phyloP scores from a whole-genome alignment of 2,329 filamentous ascomycete genomes.

The Talaromyces sp. region DNA sequence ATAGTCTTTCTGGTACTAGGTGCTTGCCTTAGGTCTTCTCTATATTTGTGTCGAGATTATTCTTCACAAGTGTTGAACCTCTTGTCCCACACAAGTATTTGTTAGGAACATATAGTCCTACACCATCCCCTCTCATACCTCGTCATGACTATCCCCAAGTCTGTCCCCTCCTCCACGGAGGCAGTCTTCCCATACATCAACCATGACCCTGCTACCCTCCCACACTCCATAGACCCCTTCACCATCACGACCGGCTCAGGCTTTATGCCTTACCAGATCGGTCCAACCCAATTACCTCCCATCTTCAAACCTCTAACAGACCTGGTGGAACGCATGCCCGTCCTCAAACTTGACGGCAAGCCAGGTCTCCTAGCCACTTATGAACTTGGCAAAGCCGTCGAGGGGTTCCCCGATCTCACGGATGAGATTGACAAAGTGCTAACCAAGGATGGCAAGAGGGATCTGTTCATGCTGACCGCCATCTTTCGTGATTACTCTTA shows the following conservation, averaged over 20 bases:
- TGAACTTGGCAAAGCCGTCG: constrained; percentile 68
- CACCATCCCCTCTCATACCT: neutral
- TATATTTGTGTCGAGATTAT: neutral
- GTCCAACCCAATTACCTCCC: constrained; percentile 54
- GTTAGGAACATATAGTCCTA: neutral
- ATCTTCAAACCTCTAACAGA: constrained; percentile 70
- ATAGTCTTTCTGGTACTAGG: neutral
- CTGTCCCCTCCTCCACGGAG: constrained; percentile 32
- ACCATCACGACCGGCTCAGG: constrained; percentile 45
- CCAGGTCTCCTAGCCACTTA: constrained; percentile 72
- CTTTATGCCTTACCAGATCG: constrained; percentile 39
- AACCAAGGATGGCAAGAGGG: constrained; percentile 48
- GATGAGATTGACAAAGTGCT: constrained; percentile 63
- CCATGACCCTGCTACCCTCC: constrained; percentile 38
- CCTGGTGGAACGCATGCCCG: constrained; percentile 70
- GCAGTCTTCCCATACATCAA: constrained; percentile 42
- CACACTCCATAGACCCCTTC: constrained; percentile 42
- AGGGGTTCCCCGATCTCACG: constrained; percentile 74
- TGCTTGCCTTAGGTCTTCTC: neutral
- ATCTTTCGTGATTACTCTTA: constrained; percentile 91
- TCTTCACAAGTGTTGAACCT: neutral
- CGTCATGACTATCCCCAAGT: constrained; percentile 35
- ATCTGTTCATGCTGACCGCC: constrained; percentile 76
- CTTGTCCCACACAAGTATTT: neutral
- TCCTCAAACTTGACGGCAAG: constrained; percentile 65